Evolutionary conservation across 257 asterid species (phyloP).

Genomic region (Fraxinus excelsior): DNA sequence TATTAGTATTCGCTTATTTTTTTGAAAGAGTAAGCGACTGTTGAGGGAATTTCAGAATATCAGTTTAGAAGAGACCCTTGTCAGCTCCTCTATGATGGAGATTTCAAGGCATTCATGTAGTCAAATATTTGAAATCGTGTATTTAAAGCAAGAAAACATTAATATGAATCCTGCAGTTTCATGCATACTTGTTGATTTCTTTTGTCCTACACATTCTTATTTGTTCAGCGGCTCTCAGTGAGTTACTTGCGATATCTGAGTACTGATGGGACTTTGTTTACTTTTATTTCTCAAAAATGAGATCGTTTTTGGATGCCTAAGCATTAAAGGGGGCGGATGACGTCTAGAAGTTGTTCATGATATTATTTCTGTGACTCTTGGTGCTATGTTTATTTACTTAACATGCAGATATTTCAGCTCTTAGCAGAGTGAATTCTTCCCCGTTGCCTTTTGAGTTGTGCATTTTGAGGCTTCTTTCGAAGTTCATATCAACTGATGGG

Average conservation of each 20-base stretch:
- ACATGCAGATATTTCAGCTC: conserved; percentile 82
- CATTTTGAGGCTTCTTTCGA: conserved; percentile 90
- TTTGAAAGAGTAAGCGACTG: background rate
- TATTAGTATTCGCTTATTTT: background rate
- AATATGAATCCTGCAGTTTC: background rate
- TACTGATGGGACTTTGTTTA: background rate
- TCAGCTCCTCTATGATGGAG: background rate
- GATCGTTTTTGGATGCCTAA: background rate
- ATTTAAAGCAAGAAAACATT: background rate
- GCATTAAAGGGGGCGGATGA: background rate
- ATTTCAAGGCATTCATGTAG: background rate
- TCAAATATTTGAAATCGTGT: background rate
- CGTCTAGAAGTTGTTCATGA: background rate
- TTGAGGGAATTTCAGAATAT: background rate
- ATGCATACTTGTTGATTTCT: background rate
- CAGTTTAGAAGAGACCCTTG: background rate
- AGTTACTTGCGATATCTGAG: background rate
- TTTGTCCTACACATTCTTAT: background rate
- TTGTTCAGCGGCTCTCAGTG: background rate
- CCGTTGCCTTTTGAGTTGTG: conserved; percentile 87
- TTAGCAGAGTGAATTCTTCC: conserved; percentile 70
- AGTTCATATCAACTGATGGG: conserved; percentile 66
- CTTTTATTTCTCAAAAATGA: background rate
- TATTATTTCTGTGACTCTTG: background rate
- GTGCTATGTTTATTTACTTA: conserved; percentile 2